Evolutionary conservation across 352 stramenopile species (phyloP).

Genomic region (Globisporangium camurandrum): DNA sequence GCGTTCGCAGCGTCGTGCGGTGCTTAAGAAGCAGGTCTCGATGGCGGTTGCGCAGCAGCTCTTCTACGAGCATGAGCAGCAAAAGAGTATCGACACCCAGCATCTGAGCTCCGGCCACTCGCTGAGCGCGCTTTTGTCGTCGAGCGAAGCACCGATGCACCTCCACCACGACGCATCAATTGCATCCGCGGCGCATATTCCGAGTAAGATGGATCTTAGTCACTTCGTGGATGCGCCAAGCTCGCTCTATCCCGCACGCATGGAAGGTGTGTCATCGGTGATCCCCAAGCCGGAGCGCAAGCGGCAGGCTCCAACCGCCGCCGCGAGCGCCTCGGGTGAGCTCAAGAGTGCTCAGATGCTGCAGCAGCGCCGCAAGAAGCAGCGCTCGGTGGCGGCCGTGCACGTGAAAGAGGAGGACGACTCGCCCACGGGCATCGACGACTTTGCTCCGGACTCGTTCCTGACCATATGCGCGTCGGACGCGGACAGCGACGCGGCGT

Average conservation of each 20-base stretch:
- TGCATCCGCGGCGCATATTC: too few relatives aligned
- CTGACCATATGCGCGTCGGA: slow-evolving; percentile 26
- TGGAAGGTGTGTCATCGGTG: slow-evolving; percentile 20
- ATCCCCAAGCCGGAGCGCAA: not conserved
- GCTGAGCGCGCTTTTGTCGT: slow-evolving; percentile 19
- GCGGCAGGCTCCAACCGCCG: not conserved
- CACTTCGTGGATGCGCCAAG: slow-evolving; percentile 21
- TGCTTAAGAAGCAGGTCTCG: slow-evolving; percentile 78
- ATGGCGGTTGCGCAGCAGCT: slow-evolving; percentile 75
- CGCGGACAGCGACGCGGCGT: slow-evolving; percentile 23
- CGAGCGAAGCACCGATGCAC: slow-evolving; percentile 34
- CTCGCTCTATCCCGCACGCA: slow-evolving; percentile 19
- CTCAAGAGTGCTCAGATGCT: not conserved
- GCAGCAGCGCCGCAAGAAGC: slow-evolving; percentile 8
- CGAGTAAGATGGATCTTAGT: too few relatives aligned
- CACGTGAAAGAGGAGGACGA: slow-evolving; percentile 23
- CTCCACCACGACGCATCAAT: not conserved
- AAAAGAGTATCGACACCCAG: slow-evolving; percentile 54
- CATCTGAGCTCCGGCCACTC: slow-evolving; percentile 12
- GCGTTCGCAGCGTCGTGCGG: slow-evolving; percentile 63
- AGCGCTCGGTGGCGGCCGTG: not conserved
- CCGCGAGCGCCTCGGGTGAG: not conserved
- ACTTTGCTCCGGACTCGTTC: slow-evolving; percentile 54
- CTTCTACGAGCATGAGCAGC: slow-evolving; percentile 75
- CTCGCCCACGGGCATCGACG: slow-evolving; percentile 49